A percentile compares a stretch with the other conserved stretches of the same genome.
Evolutionary conservation across 768 basidiomycete species (phyloP).

Genomic region (Tulasnella sp.): DNA sequence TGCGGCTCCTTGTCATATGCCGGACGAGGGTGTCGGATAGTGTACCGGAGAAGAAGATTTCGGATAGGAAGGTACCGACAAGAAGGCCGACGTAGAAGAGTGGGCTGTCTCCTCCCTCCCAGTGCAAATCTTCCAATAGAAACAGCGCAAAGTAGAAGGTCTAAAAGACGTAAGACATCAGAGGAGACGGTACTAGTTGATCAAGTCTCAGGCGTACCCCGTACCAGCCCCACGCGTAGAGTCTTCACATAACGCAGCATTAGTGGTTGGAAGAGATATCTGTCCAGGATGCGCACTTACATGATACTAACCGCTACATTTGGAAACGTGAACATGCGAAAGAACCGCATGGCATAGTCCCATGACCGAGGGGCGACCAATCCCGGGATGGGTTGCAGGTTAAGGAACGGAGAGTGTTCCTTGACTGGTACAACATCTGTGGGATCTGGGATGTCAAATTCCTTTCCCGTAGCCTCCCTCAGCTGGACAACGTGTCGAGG

Average conservation of each 20-base stretch:
- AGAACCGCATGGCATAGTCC: constrained; percentile 11
- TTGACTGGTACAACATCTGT: neutral
- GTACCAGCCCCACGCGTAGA: constrained; percentile 20
- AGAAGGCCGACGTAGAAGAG: constrained; percentile 16
- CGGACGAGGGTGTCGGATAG: constrained; percentile 17
- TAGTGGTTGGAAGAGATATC: neutral
- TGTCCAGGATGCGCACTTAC: too few species aligned
- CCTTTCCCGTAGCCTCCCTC: too few species aligned
- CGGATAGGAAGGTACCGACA: constrained; percentile 18
- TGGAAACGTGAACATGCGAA: constrained; percentile 16
- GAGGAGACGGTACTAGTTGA: neutral
- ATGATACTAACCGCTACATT: constrained; percentile 17
- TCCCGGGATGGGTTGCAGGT: constrained; percentile 4
- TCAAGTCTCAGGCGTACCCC: constrained; percentile 9
- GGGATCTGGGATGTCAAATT: neutral
- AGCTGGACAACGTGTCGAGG: too few species aligned
- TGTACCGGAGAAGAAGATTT: constrained; percentile 16
- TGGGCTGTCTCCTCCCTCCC: constrained; percentile 9
- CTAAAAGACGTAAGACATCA: neutral
- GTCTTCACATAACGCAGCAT: neutral
- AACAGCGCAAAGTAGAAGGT: constrained; percentile 19
- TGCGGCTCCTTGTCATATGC: constrained; percentile 2
- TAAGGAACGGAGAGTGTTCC: constrained; percentile 1
- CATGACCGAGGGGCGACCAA: constrained; percentile 6
- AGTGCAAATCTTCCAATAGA: too few species aligned